Base-by-base conservation (phyloP, 805 yeast genomes). In the Blastobotrys mokoenaii region DNA sequence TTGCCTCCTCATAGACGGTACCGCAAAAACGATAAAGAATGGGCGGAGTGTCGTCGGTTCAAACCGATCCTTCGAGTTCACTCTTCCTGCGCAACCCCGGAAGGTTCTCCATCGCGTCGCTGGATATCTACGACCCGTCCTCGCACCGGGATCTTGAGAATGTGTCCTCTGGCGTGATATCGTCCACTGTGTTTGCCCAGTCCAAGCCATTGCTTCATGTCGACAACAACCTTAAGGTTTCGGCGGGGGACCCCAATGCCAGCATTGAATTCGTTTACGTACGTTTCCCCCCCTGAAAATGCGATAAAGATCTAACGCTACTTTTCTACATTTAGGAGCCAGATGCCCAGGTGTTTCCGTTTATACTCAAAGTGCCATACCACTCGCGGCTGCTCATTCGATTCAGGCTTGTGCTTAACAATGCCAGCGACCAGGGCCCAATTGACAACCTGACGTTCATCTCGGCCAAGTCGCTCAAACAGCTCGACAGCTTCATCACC, bases 401-500 rank as follows among this genome's bases (percentile, higher is more conserved):
- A 27, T 57, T 51, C 50, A 47, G 15, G 25, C 33, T 55, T 20
- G 22, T 46, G 35, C 16, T 44, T 37, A 2, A 34, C 6, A 32
- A 43, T 8, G 46, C 41, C 14, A 36, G 40, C 22, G 25, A 40
- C 8, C 29, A 39, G 5, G 38, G 22, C 16, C 49, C 51, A 6
- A 37, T 61, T 16, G 40, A 51, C 15, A 63, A 62, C 22, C 49
- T 63, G 43, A 66, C 69, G 11, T 57, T 65, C 46, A 53, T 65
- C 35, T 50, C 58, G 3, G 59, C 61, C 7, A 25, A 50, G 6
- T 47, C 54, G 16, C 50, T 45, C n/a, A 46, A 49, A 6, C 52
- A 57, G 38, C 53, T 65, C 18, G 65, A 64, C 35, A 40, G 51
- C 5, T 55, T 63, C 47, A 50, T 65, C 33, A 60, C 61, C 20